These are phyloP conservation scores for Endoconidiophora polonica DNA, from an alignment of 2,329 filamentous ascomycete genomes.

Conservation along the genomic window DNA sequence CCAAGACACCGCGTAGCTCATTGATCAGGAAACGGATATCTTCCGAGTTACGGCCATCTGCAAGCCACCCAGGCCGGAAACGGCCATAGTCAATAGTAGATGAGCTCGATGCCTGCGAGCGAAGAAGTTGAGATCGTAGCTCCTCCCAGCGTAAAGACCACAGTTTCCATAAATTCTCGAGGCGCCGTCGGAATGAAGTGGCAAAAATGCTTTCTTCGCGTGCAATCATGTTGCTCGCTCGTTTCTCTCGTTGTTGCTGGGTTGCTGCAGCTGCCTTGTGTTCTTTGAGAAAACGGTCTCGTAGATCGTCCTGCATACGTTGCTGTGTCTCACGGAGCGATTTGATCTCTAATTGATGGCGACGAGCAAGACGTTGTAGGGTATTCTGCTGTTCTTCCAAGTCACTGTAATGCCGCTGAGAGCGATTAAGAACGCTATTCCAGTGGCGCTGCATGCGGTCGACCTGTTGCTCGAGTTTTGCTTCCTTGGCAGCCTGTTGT, in stretches of 20 bases:
- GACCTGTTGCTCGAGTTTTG: conserved; percentile 9
- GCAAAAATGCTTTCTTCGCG: conserved; percentile 11
- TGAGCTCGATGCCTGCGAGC: not conserved
- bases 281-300: conserved; percentile 9
- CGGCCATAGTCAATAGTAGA: not conserved
- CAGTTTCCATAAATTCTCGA: conserved; percentile 9
- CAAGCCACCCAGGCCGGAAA: conserved; percentile 10
- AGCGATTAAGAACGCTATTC: conserved; percentile 5
- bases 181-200: conserved; percentile 4
- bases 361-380: conserved; percentile 3
- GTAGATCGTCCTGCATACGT: conserved; percentile 10
- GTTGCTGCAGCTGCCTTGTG: conserved; percentile 3
- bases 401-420: conserved; percentile 4
- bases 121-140: conserved; percentile 1
- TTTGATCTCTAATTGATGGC: conserved; percentile 8
- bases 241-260: conserved; percentile 7
- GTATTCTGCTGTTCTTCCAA: conserved; percentile 5
- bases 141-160: conserved; percentile 12
- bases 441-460: conserved; percentile 9
- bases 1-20: conserved; percentile 4
- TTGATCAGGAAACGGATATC: not conserved
- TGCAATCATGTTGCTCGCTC: conserved; percentile 7
- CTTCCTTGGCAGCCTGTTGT: conserved; percentile 10
- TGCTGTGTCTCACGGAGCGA: conserved; percentile 11
- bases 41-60: not conserved